A percentile compares a stretch with the other conserved stretches of the same genome.
These are phyloP conservation scores for Boletus reticulatus DNA, from an alignment of 768 basidiomycete species.

Conservation along the genomic window DNA sequence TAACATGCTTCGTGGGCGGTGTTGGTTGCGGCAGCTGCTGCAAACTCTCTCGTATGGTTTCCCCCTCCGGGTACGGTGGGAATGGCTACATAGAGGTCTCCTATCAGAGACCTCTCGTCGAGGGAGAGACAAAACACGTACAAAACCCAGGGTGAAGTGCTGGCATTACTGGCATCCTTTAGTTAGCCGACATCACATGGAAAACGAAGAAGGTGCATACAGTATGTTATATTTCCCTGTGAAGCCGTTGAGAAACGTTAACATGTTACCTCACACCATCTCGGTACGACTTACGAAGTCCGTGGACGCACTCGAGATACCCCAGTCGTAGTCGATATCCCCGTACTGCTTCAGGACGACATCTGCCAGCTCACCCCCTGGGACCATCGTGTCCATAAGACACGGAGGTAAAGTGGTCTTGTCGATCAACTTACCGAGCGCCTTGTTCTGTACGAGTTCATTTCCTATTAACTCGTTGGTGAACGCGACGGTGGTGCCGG, in stretches of 20 bases:
- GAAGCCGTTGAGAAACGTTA: neutral
- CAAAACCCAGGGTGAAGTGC: slow-evolving; percentile 70
- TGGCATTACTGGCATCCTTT: slow-evolving; percentile 46
- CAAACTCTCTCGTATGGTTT: slow-evolving; percentile 73
- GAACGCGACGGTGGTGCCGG: slow-evolving; percentile 56
- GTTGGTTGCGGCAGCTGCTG: slow-evolving; percentile 56
- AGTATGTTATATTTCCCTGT: slow-evolving; percentile 62
- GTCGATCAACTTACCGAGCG: slow-evolving; percentile 42
- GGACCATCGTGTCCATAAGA: neutral
- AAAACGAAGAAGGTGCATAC: slow-evolving; percentile 34
- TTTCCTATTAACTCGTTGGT: slow-evolving; percentile 34
- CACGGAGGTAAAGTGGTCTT: neutral
- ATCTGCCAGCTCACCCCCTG: slow-evolving; percentile 65
- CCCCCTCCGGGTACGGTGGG: slow-evolving; percentile 71
- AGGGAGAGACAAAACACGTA: slow-evolving; percentile 12
- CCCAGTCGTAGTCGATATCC: slow-evolving; percentile 60
- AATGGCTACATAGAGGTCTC: slow-evolving; percentile 49
- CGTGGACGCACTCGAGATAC: slow-evolving; percentile 70
- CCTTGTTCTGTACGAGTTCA: slow-evolving; percentile 69
- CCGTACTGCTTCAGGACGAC: slow-evolving; percentile 62
- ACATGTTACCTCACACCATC: neutral
- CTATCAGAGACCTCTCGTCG: neutral
- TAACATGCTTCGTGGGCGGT: slow-evolving; percentile 66
- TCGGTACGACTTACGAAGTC: slow-evolving; percentile 62
- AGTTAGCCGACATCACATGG: neutral